phyloP scores from a whole-genome alignment of 371 early-diverging fungal genomes.

The Parasitella parasitica region DNA sequence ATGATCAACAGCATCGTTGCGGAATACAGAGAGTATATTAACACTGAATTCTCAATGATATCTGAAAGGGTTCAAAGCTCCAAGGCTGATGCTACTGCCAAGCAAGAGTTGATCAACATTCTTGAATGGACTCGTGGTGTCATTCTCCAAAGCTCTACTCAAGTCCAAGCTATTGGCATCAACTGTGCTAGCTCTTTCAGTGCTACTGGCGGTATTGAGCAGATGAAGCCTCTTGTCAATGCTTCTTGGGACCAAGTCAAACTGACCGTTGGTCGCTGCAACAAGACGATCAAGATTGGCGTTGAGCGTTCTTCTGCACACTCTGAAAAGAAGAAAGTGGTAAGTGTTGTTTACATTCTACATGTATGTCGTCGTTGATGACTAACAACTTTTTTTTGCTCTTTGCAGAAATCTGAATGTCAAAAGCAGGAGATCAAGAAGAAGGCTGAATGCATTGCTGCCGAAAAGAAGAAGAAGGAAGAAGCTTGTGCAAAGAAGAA shows the following conservation, averaged over 20 bases:
- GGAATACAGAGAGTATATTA: slow-evolving; percentile 17
- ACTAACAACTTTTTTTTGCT: no score
- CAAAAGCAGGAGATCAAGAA: slow-evolving; percentile 15
- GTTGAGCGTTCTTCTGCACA: slow-evolving; percentile 18
- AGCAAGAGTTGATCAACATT: slow-evolving; percentile 13
- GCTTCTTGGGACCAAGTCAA: slow-evolving; percentile 23
- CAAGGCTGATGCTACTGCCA: slow-evolving; percentile 9
- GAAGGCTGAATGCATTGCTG: slow-evolving; percentile 4
- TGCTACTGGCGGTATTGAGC: slow-evolving; percentile 23
- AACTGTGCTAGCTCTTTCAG: slow-evolving; percentile 23
- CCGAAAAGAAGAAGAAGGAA: slow-evolving; percentile 11
- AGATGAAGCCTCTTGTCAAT: slow-evolving; percentile 26
- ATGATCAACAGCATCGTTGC: slow-evolving; percentile 6
- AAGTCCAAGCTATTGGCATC: slow-evolving; percentile 25
- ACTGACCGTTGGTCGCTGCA: slow-evolving; percentile 20
- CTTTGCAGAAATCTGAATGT: slow-evolving; percentile 15
- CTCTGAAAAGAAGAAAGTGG: slow-evolving; percentile 15
- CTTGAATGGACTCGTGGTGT: slow-evolving; percentile 35
- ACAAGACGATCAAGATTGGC: slow-evolving; percentile 21
- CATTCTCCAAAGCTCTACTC: slow-evolving; percentile 24
- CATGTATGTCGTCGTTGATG: no score
- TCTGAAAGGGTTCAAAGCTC: slow-evolving; percentile 11
- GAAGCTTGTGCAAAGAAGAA: not conserved
- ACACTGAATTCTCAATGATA: slow-evolving; percentile 16
- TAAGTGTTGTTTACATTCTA: not conserved